Evolutionary conservation across 495 filamentous ascomycete genomes (phyloP), one percentile per base, ranked within the genome.

Genomic region (Daldinia childiae): DNA sequence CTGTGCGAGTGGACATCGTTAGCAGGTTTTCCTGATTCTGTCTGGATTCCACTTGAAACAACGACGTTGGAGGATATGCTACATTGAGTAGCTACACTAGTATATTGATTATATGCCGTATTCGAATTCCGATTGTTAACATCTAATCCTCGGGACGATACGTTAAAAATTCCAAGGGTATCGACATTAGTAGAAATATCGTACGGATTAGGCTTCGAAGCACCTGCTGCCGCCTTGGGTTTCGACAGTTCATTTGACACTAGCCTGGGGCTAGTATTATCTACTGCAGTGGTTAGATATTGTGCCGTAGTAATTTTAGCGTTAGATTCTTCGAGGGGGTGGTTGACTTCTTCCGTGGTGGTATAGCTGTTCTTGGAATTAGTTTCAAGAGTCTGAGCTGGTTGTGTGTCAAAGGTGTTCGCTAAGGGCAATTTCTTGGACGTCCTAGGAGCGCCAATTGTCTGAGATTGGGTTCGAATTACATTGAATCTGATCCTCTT

Each of bases 401-500:
- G 9, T 41, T 32, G 66, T 14, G 15, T 7, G 6, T 51, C 11
- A 14, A 34, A 41, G 19, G 54, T 30, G 3, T 17, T 34, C 26
- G n/a, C 3, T 27, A 34, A 50, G 17, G 32, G 38, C 29, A 14
- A 3, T 24, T 64, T 21, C 4, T 62, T 58, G 26, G 52, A 29
- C 38, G 14, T 4, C 21, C 24, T 19, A 15, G 36, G n/a, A 7
- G 38, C 0, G 14, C 12, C 34, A 2, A 24, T 12, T 4, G 64
- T n/a, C 11, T 56, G 43, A 6, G 56, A 51, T 43, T 64, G 36
- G n/a, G 17, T 52, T 27, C n/a, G 50, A 51, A 54, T 48, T 27
- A 62, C 62, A 17, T 65, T 69, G 50, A 66, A 51, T 58, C 66
- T 68, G 57, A 62, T 50, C 51, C 43, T 64, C 30, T 73, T 73